Evolutionary conservation across 805 yeast species (phyloP), one percentile per base, ranked within the genome.

Genomic region (Nakazawaea wickerhamii): DNA sequence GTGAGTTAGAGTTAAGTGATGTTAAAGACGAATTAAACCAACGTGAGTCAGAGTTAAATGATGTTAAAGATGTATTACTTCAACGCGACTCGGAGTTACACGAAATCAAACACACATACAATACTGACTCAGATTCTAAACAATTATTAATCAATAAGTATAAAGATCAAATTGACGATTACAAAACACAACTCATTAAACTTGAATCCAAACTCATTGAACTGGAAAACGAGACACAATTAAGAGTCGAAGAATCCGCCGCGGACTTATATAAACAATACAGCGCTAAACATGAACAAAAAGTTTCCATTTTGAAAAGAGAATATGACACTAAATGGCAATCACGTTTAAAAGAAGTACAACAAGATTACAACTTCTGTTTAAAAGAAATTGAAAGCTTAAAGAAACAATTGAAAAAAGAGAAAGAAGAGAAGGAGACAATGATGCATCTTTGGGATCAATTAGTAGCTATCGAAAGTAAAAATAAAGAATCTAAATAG

Each of bases 221-320:
- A 2, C 67, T 70, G 22, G 81, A 79, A 43, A 58, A 59, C 21
- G 76, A 73, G 15, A 64, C 77, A 3, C 80, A 78, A 47, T 67
- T 67, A 44, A 73, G 76, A 52, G 60, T 82, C 30, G 77, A 79
- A 48, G 73, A 77, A 48, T 61, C 84, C 36, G 85, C 90, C 0
- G 81, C 78, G 46, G 86, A 81, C 50, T 64, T 85, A 9, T 84
- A 84, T 53, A 68, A 75, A 30, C 89, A 82, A 55, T 85, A 85
- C 54, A 76, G 87, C 2, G 78, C 81, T 38, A 85, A 86, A 55
- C 95, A 86, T 54, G 86, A 81, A 48, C 73, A 75, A 40, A 85
- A 85, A 58, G 83, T 85, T 7, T 70, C 71, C 11, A 72, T 77
- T 25, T 63, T 81, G 53, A 81, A 77, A 55, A 70, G 72, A 44